A percentile compares a stretch with the other conserved stretches of the same genome.
phyloP scores from a whole-genome alignment of 139 green algal genomes.

The Tetradesmus lagerheimii region DNA sequence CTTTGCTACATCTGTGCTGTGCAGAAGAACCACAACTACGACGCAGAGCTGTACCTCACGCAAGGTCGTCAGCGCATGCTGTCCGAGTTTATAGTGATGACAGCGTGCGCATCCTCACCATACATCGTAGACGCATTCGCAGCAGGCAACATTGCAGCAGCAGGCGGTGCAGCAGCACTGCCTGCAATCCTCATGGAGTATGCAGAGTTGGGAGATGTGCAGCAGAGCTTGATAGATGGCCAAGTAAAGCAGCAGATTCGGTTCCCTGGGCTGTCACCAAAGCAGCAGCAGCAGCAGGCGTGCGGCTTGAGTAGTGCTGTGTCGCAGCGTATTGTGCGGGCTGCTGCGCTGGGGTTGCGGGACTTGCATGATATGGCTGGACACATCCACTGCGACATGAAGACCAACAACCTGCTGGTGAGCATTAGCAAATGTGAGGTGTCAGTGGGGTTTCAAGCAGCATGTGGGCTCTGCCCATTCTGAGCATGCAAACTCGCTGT shows the following conservation, averaged over 20 bases:
- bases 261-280: not conserved
- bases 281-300: constrained; percentile 20
- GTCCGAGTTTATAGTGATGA: not conserved
- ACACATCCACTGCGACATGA: constrained; percentile 3
- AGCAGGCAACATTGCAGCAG: not conserved
- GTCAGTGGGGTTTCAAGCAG: too few species aligned
- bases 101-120: not conserved
- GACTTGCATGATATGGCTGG: not conserved
- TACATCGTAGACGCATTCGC: not conserved
- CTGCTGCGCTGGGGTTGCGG: not conserved
- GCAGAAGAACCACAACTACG: not conserved
- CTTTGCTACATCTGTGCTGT: too few species aligned
- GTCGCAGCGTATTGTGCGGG: not conserved
- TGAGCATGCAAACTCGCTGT: too few species aligned
- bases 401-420: constrained; percentile 13
- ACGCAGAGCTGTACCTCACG: not conserved
- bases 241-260: not conserved
- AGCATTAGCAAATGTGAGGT: not conserved
- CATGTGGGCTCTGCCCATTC: too few species aligned
- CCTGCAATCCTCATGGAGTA: not conserved
- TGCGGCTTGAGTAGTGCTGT: not conserved
- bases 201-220: not conserved
- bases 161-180: not conserved
- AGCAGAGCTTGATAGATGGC: not conserved
- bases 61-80: not conserved